Evolutionary conservation across 257 asterid genomes (phyloP).

Genomic region (Lithospermum erythrorhizon): DNA sequence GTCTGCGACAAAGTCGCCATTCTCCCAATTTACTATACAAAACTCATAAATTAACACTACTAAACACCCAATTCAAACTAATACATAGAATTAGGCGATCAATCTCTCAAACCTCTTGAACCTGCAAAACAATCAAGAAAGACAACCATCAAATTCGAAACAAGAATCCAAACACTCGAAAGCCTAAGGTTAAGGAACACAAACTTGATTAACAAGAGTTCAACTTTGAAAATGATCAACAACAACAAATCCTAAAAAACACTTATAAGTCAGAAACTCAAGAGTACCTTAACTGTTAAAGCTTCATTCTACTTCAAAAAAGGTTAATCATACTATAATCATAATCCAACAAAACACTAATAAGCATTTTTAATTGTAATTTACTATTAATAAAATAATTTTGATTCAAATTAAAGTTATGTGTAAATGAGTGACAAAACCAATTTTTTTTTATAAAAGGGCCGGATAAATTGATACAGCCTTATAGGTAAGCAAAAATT

Average conservation of each 20-base stretch:
- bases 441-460: no score
- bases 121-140: conserved; percentile 13
- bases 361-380: no score
- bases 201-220: no score
- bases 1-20: conserved; percentile 56
- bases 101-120: conserved; percentile 24
- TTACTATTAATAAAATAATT: no score
- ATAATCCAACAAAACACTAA: not conserved
- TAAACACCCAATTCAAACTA: conserved; percentile 31
- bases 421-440: no score
- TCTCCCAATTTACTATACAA: conserved; percentile 12
- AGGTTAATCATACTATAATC: not conserved
- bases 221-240: no score
- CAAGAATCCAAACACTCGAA: not conserved
- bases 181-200: not conserved
- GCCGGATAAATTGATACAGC: no score
- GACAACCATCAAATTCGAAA: conserved; percentile 5
- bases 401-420: no score
- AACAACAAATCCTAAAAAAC: not conserved
- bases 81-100: conserved; percentile 24
- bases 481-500: no score
- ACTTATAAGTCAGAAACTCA: not conserved
- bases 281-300: not conserved
- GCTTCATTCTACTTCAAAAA: not conserved
- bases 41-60: conserved; percentile 1